Evolutionary conservation across 75 land plant genomes (phyloP), one percentile per base, ranked within the genome.

Genomic region (Pinus taeda): DNA sequence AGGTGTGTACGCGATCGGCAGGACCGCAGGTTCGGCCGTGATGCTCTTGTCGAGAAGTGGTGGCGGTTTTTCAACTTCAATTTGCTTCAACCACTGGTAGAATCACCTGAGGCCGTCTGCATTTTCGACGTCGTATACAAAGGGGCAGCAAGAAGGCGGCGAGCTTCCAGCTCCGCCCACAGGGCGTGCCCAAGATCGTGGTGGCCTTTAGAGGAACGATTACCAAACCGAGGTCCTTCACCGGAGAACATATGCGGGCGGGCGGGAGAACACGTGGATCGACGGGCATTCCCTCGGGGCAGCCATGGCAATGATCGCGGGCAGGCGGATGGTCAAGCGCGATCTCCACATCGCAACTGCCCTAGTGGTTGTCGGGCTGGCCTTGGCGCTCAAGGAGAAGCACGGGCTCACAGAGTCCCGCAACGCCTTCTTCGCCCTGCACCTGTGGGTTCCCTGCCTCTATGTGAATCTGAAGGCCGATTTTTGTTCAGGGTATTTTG

Each of bases 181-280:
- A 57, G 26, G 65, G 37, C 18, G 77, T 66, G 60, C 89, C 4
- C 71, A 30, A 0, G 71, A n/a, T 73, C 42, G 86, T 91, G 9
- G 78, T 89, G 57, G 93, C 93, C 20, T 89, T 91, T n/a, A 81
- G 93, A 26, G 91, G 91, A 56, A 91, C 89, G 30, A 56, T 86
- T 2, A 79, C 67, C 9, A 85, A 87, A 24, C 57, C 7, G 26
- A 80, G 78, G 18, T 57, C 87, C 7, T 14, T 87, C 6, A 53
- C 84, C 15, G 56, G 79, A 17, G 59, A 82, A 24, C 9, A 79
- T 30, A 80, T 81, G 29, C 64, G 83, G 22, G 37, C 20, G 84
- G 83, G 3, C 73, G 22, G n/a, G 33, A 74, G 8, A 88, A 82
- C 15, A 71, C 85, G 24, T 85, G 88, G 90, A 30, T 30, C 33